Conservation (phyloP, 2,329 filamentous ascomycete genomes). For the Cytospora mali region DNA sequence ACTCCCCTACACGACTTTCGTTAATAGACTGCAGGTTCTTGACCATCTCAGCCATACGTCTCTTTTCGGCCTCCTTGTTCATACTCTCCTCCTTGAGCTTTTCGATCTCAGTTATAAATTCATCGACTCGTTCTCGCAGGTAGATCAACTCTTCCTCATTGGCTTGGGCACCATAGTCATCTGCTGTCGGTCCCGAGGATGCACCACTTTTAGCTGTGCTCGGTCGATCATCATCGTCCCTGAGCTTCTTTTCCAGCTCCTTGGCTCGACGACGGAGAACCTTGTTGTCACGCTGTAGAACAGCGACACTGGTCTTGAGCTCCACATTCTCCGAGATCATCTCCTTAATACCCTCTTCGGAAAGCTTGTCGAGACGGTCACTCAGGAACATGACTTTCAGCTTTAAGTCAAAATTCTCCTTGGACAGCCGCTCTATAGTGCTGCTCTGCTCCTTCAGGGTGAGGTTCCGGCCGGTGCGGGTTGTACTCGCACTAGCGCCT, state of each 20-base stretch:
- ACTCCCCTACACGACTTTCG: constrained; percentile 45
- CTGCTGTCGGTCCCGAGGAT: constrained; percentile 60
- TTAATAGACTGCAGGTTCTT: constrained; percentile 61
- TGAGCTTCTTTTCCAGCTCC: constrained; percentile 78
- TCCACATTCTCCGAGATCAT: constrained; percentile 98
- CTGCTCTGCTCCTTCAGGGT: constrained; percentile 97
- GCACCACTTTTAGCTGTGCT: constrained; percentile 59
- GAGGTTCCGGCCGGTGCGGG: constrained; percentile 68
- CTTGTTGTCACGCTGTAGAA: constrained; percentile 90
- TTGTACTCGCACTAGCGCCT: constrained; percentile 49
- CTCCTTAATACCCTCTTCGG: constrained; percentile 94
- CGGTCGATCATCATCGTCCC: constrained; percentile 65
- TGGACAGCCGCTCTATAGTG: constrained; percentile 93
- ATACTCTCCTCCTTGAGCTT: constrained; percentile 77
- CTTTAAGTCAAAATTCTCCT: constrained; percentile 98
- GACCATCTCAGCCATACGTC: constrained; percentile 81
- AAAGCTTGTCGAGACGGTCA: constrained; percentile 88
- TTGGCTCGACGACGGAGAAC: constrained; percentile 77
- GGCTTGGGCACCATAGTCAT: constrained; percentile 59
- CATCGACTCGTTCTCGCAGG: constrained; percentile 81
- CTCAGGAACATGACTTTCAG: constrained; percentile 97
- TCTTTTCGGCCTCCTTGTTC: constrained; percentile 80
- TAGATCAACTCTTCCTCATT: constrained; percentile 85
- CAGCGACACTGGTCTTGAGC: constrained; percentile 85
- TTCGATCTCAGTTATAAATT: constrained; percentile 82